Percentiles rank a stretch among this genome's conserved stretches.
phyloP scores from a whole-genome alignment of 2,329 filamentous ascomycete genomes.

The Apiospora kogelbergensis region DNA sequence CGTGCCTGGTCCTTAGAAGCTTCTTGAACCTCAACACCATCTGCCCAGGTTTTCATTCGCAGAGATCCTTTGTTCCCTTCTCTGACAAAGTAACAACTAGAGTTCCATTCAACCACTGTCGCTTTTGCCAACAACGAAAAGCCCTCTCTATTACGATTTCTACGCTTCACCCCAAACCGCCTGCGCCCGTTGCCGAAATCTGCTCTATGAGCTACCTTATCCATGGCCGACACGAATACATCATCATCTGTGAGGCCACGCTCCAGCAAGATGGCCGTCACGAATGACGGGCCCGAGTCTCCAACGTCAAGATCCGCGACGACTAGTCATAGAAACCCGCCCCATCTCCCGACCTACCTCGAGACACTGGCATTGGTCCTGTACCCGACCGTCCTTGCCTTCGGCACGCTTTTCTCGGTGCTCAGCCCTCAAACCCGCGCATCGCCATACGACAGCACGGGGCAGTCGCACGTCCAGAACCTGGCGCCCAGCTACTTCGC shows the following conservation, averaged over 20 bases:
- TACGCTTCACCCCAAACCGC: not conserved
- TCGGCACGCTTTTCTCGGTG: conserved; percentile 79
- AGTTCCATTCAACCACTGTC: not conserved
- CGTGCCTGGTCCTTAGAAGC: not conserved
- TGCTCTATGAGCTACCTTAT: not conserved
- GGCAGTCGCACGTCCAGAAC: conserved; percentile 63
- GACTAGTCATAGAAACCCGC: conserved; percentile 40
- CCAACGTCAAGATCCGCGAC: not conserved
- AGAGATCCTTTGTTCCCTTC: not conserved
- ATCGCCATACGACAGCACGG: conserved; percentile 59
- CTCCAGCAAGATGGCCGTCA: conserved; percentile 23
- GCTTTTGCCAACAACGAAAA: not conserved
- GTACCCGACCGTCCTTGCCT: conserved; percentile 76
- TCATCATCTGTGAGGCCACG: conserved; percentile 23
- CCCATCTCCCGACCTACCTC: conserved; percentile 68
- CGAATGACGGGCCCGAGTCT: conserved; percentile 11
- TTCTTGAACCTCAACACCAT: not conserved
- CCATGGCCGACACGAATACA: conserved; percentile 22
- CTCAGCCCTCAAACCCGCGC: conserved; percentile 71
- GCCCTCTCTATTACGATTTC: not conserved
- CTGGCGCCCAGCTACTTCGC: conserved; percentile 83
- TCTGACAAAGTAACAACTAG: not conserved
- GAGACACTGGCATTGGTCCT: conserved; percentile 64
- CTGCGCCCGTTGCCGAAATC: not conserved
- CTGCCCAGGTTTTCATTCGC: not conserved